Conservation (phyloP, 148 eudicot genomes). For the Rhododendron simsii region DNA sequence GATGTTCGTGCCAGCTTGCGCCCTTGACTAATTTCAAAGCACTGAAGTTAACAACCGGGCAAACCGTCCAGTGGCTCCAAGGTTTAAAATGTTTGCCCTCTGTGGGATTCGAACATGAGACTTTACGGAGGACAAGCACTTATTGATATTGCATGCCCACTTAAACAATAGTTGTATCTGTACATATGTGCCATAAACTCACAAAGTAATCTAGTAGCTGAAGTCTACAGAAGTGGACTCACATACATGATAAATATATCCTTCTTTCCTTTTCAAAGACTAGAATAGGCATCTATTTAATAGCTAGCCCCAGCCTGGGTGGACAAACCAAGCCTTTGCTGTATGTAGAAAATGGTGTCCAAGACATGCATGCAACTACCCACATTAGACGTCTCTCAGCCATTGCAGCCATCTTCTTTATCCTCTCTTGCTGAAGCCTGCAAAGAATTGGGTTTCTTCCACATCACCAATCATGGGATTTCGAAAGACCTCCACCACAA, state of each 20-base stretch:
- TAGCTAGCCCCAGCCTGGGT: conserved; percentile 24
- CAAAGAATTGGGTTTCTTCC: conserved; percentile 90
- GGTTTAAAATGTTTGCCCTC: no score
- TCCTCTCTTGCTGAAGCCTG: conserved; percentile 65
- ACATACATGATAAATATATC: neutral
- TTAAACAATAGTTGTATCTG: neutral
- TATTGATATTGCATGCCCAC: neutral
- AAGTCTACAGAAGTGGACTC: neutral
- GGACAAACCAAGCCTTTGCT: conserved; percentile 22
- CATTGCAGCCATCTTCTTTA: conserved; percentile 44
- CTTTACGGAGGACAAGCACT: no score
- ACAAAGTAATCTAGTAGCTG: neutral
- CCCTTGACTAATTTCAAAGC: no score
- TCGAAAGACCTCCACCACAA: conserved; percentile 44
- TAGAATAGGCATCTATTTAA: conserved; percentile 9
- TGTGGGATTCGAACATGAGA: no score
- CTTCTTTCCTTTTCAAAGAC: neutral
- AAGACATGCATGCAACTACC: conserved; percentile 54
- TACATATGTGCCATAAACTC: neutral
- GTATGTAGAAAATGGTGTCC: conserved; percentile 29
- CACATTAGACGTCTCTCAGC: conserved; percentile 57
- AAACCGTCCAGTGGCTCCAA: no score
- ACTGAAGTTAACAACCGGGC: no score
- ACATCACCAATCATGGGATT: conserved; percentile 72
- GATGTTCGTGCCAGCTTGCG: neutral